phyloP scores from a whole-genome alignment of 2,329 filamentous ascomycete genomes.

The Pestalotiopsis sp. region DNA sequence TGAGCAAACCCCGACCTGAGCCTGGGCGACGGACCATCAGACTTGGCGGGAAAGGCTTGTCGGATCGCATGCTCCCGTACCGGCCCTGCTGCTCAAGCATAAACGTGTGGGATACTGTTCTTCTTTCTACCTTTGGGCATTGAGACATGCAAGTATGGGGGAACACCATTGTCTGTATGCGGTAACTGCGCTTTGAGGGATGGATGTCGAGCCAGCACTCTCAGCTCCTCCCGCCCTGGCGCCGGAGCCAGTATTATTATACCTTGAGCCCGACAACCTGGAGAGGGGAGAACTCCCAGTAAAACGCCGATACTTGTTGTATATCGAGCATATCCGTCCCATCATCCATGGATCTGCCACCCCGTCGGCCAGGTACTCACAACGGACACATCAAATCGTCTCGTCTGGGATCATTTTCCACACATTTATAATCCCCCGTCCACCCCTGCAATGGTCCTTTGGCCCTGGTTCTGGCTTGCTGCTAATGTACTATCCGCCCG shows the following conservation, averaged over 20 bases:
- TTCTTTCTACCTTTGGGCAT: neutral
- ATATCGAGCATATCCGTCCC: neutral
- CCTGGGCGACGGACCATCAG: neutral
- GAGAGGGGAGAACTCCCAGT: neutral
- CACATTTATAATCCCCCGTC: neutral
- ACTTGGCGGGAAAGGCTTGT: neutral
- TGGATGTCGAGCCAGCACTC: neutral
- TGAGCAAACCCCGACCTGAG: neutral
- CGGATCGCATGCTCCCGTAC: neutral
- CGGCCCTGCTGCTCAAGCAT: neutral
- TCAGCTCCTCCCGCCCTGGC: neutral
- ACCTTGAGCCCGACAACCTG: neutral
- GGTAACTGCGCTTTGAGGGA: neutral
- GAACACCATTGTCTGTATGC: neutral
- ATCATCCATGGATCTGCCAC: neutral
- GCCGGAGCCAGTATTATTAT: neutral
- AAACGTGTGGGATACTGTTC: neutral
- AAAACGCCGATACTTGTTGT: neutral
- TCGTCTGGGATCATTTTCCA: neutral
- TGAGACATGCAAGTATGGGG: neutral
- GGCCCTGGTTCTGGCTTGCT: neutral
- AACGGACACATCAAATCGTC: neutral
- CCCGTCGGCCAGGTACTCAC: neutral
- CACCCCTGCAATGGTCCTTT: neutral
- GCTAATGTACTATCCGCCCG: neutral